Percentiles rank a stretch among this genome's conserved stretches.
These are phyloP conservation scores for Ascosphaera pollenicola DNA, from an alignment of 2,329 filamentous ascomycete genomes.

Conservation along the genomic window DNA sequence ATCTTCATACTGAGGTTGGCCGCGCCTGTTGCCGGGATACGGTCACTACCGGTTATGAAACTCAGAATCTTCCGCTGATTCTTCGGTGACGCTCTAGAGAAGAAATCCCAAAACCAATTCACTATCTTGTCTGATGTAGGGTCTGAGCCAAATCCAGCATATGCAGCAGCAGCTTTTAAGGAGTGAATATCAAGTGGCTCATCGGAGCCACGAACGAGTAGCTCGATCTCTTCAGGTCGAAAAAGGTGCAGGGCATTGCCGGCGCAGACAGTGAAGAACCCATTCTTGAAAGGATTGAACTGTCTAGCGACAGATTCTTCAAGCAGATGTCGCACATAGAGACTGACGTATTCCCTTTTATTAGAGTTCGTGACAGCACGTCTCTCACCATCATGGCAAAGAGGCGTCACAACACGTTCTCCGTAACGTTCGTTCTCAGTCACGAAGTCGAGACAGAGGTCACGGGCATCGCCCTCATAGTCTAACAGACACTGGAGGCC, in stretches of 20 bases:
- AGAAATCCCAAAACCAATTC: conserved; percentile 75
- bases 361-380: conserved; percentile 67
- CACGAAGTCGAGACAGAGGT: conserved; percentile 64
- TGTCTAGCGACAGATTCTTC: conserved; percentile 59
- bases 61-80: conserved; percentile 60
- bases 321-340: conserved; percentile 61
- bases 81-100: conserved; percentile 38
- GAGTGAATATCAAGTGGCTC: conserved; percentile 60
- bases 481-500: conserved; percentile 59
- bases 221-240: conserved; percentile 74
- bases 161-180: conserved; percentile 53
- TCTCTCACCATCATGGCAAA: conserved; percentile 52
- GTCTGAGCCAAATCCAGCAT: conserved; percentile 51
- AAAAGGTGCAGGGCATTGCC: conserved; percentile 76
- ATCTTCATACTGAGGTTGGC: conserved; percentile 58
- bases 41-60: conserved; percentile 78
- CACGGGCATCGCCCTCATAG: conserved; percentile 64
- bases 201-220: conserved; percentile 66
- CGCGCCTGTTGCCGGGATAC: conserved; percentile 72
- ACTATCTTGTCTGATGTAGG: conserved; percentile 44
- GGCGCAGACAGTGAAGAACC: conserved; percentile 80
- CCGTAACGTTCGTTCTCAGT: conserved; percentile 60
- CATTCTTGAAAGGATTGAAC: conserved; percentile 83
- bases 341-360: conserved; percentile 63
- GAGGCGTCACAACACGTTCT: conserved; percentile 38